phyloP scores from a whole-genome alignment of 441 rosid species.

The Erodium chrysanthum region DNA sequence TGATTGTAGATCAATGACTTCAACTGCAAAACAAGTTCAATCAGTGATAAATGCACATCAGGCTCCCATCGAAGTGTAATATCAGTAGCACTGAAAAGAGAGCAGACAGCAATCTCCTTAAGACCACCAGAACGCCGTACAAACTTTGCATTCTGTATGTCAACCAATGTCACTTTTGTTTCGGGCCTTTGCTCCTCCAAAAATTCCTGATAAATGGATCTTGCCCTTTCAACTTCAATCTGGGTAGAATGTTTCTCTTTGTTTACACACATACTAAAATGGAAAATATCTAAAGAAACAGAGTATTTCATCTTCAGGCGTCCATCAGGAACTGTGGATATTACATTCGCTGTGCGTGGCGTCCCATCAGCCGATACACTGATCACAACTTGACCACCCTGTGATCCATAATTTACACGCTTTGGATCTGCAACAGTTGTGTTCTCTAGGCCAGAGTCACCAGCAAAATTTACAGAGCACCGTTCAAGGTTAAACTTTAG shows the following conservation, averaged over 20 bases:
- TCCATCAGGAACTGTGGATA: constrained; percentile 49
- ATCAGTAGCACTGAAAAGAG: constrained; percentile 92
- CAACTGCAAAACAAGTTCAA: constrained; percentile 68
- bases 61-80: constrained; percentile 93
- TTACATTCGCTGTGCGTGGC: constrained; percentile 62
- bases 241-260: constrained; percentile 89
- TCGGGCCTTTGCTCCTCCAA: constrained; percentile 45
- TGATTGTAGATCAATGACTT: constrained; percentile 52
- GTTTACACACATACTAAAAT: constrained; percentile 60
- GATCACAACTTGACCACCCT: constrained; percentile 74
- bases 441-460: constrained; percentile 63
- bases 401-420: constrained; percentile 97
- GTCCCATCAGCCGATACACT: constrained; percentile 68
- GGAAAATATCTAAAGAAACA: constrained; percentile 67
- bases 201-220: constrained; percentile 68
- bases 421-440: constrained; percentile 74
- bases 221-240: constrained; percentile 87
- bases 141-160: constrained; percentile 82
- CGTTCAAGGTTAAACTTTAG: constrained; percentile 72
- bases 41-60: constrained; percentile 68
- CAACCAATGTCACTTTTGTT: constrained; percentile 59
- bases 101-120: constrained; percentile 79
- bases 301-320: constrained; percentile 60
- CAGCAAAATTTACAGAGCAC: constrained; percentile 65
- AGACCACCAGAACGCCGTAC: constrained; percentile 89